Evolutionary conservation across 441 rosid species (phyloP), one percentile per base, ranked within the genome.

Genomic region (Viola pubescens): DNA sequence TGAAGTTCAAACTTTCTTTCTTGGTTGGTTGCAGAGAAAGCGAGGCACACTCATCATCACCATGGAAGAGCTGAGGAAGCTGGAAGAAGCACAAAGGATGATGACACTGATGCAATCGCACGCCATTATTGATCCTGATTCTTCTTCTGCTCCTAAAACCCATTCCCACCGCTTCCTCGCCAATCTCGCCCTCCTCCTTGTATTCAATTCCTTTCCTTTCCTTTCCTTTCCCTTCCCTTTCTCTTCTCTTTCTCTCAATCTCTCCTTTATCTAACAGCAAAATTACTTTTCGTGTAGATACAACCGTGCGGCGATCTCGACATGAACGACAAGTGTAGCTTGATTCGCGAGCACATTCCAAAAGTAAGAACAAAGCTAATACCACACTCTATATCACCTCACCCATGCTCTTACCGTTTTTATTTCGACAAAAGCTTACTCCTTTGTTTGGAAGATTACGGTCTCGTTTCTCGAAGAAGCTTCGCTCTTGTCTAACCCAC

Each of bases 61-160:
- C 4, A 46, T 88, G 98, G 98, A 91, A 71, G 95, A 79, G 70
- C 71, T 91, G 60, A 82, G 61, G 78, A 79, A 77, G 76, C 75
- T 88, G 65, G 95, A 87, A 76, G 75, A 76, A 74, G 64, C 66
- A 34, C 91, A 91, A 66, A 79, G 64, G 65, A 78, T 81, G 66
- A 56, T 81, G 60, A 66, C 71, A 16, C 70, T 78, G 9, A 72
- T 87, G 75, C 67, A 81, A 46, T 73, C 76, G 10, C 76, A 60
- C 50, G 71, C 77, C 62, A 58, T 84, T 19, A 46, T 10, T 46
- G 49, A 12, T 4, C 43, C 66, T 55, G 52, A 82, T 38, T 54
- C 77, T 49, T 70, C 82, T 37, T 34, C 72, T 48, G 53, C 71
- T 13, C 55, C 63, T 19, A 40, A 41, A 7, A 56, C 60, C 10